A percentile compares a stretch with the other conserved stretches of the same genome.
These are phyloP conservation scores for Parachaetomium inaequale DNA, from an alignment of 495 filamentous ascomycete genomes.

Conservation along the genomic window DNA sequence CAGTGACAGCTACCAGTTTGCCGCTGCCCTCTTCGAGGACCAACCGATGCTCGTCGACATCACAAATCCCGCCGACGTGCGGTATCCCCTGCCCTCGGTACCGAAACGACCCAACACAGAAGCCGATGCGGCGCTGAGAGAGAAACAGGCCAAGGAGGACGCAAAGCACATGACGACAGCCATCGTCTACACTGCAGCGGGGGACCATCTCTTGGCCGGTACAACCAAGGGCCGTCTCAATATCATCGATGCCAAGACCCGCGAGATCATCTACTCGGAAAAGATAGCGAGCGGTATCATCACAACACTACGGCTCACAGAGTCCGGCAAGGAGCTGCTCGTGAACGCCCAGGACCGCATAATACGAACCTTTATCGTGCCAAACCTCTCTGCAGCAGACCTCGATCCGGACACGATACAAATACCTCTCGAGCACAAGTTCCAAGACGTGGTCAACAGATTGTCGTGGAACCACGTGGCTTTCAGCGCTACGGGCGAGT, in stretches of 20 bases:
- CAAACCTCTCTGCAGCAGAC: constrained; percentile 49
- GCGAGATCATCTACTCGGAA: constrained; percentile 76
- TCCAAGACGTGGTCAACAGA: constrained; percentile 94
- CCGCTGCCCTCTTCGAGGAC: constrained; percentile 88
- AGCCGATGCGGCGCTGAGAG: constrained; percentile 57
- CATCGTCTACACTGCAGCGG: constrained; percentile 77
- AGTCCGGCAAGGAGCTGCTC: constrained; percentile 79
- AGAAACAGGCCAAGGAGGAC: constrained; percentile 86
- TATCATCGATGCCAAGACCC: constrained; percentile 77
- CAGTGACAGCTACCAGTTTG: constrained; percentile 65
- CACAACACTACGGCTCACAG: constrained; percentile 77
- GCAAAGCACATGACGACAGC: constrained; percentile 92
- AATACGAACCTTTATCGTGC: constrained; percentile 75
- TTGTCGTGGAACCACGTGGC: constrained; percentile 94
- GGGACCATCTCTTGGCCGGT: constrained; percentile 82
- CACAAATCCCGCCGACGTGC: constrained; percentile 58
- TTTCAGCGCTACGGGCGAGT: constrained; percentile 89
- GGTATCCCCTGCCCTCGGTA: constrained; percentile 73
- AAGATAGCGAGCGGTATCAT: constrained; percentile 83
- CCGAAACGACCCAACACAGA: constrained; percentile 69
- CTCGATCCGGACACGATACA: constrained; percentile 69
- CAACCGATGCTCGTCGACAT: constrained; percentile 84
- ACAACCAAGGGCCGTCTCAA: constrained; percentile 95
- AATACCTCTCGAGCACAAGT: constrained; percentile 93
- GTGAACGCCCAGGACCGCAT: constrained; percentile 90